These are phyloP conservation scores for Obelidium mucronatum DNA, from an alignment of 192 early-diverging fungal species.

Conservation along the genomic window DNA sequence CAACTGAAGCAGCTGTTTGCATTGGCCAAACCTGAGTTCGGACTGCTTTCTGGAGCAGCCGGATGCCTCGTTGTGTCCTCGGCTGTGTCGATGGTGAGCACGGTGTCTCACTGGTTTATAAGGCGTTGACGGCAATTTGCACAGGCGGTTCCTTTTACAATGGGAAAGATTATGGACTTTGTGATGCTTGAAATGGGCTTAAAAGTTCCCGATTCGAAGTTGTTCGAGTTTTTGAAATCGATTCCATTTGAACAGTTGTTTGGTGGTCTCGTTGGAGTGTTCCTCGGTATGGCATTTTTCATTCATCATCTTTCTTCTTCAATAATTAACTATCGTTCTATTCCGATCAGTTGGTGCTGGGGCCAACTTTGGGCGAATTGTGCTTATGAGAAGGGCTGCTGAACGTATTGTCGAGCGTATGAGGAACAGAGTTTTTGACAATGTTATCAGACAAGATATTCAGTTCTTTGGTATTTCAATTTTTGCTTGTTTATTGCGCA, in stretches of 20 bases:
- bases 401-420: constrained; percentile 46
- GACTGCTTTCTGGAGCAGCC: constrained; percentile 18
- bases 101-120: neutral
- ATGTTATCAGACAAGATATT: constrained; percentile 48
- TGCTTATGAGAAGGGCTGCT: constrained; percentile 42
- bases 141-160: constrained; percentile 43
- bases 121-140: neutral
- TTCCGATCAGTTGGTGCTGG: constrained; percentile 40
- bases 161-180: constrained; percentile 50
- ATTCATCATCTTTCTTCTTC: too few relatives aligned
- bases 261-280: constrained; percentile 26
- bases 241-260: constrained; percentile 21
- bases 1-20: constrained; percentile 2
- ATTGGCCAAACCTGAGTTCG: constrained; percentile 35
- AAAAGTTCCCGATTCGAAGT: constrained; percentile 22
- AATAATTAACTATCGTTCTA: neutral
- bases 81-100: constrained; percentile 42
- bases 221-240: constrained; percentile 24
- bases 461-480: constrained; percentile 33
- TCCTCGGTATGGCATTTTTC: neutral
- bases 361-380: constrained; percentile 46
- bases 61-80: constrained; percentile 35
- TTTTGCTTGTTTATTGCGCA: neutral
- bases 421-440: constrained; percentile 36
- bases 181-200: constrained; percentile 30